These are phyloP conservation scores for Oryza officinalis DNA, from an alignment of 176 grass and related monocot species.

Conservation along the genomic window DNA sequence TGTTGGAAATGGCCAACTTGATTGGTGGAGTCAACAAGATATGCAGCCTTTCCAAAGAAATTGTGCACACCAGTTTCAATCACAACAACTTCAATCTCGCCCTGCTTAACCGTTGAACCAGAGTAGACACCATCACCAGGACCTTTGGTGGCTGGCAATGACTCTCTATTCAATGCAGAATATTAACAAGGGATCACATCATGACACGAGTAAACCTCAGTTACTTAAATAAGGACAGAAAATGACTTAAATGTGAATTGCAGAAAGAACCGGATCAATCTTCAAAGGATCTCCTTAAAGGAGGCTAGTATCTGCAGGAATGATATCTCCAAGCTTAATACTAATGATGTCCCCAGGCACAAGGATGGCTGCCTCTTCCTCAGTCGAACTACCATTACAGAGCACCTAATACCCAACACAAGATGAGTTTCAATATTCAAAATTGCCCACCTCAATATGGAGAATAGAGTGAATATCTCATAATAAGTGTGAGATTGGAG, in stretches of 20 bases:
- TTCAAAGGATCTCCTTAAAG: too few relatives aligned
- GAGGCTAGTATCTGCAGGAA: too few relatives aligned
- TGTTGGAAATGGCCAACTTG: background rate
- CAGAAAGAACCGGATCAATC: background rate
- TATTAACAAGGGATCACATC: background rate
- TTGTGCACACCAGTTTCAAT: background rate
- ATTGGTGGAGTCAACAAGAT: background rate
- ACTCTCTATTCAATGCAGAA: background rate
- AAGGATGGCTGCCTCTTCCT: too few relatives aligned
- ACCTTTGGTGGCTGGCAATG: background rate
- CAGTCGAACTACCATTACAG: too few relatives aligned
- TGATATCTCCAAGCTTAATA: too few relatives aligned
- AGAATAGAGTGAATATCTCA: too few relatives aligned
- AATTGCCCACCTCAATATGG: too few relatives aligned
- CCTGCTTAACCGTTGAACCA: background rate
- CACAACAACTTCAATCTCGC: background rate
- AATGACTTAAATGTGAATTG: background rate
- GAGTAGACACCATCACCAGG: background rate
- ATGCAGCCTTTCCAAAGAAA: background rate
- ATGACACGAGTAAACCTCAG: background rate
- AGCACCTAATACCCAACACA: too few relatives aligned
- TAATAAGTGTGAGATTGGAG: too few relatives aligned
- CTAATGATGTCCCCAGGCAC: too few relatives aligned
- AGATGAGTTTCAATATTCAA: too few relatives aligned
- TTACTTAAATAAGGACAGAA: background rate